Conservation (phyloP, 2,329 filamentous ascomycete genomes). For the Orbilia ellipsospora region DNA sequence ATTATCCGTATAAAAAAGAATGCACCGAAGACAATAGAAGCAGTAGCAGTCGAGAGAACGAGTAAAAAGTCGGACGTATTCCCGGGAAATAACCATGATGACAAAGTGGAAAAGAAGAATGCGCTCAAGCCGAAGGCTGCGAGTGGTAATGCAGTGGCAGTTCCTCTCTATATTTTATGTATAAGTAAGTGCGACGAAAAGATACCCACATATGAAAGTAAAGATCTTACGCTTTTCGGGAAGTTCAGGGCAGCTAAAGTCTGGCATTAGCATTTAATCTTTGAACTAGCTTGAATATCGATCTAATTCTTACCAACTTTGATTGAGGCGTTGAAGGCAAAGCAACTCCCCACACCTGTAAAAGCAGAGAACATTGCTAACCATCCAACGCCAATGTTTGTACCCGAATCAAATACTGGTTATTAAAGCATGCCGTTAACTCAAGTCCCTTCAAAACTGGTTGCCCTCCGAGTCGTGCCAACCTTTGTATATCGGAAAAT, state of each 20-base stretch:
- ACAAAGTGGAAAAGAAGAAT: slow-evolving; percentile 90
- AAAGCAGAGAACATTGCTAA: slow-evolving; percentile 86
- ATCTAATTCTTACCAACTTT: slow-evolving; percentile 71
- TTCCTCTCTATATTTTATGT: slow-evolving; percentile 74
- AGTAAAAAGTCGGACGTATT: slow-evolving; percentile 84
- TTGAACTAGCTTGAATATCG: not conserved
- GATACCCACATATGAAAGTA: slow-evolving; percentile 66
- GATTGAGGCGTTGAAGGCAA: slow-evolving; percentile 87
- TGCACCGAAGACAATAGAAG: slow-evolving; percentile 76
- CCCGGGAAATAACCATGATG: slow-evolving; percentile 80
- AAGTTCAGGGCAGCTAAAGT: slow-evolving; percentile 59
- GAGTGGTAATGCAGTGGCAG: slow-evolving; percentile 91
- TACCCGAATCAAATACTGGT: slow-evolving; percentile 39
- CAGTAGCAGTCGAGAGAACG: slow-evolving; percentile 82
- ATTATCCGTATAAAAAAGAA: slow-evolving; percentile 87
- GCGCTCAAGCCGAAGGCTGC: slow-evolving; percentile 94
- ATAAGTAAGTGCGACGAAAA: slow-evolving; percentile 79
- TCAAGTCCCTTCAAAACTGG: too few relatives aligned
- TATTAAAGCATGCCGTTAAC: not conserved
- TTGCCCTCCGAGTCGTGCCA: slow-evolving; percentile 68
- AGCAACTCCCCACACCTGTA: slow-evolving; percentile 87
- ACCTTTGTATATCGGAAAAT: slow-evolving; percentile 84
- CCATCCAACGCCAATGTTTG: slow-evolving; percentile 51
- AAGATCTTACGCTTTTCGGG: slow-evolving; percentile 63
- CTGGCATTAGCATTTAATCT: slow-evolving; percentile 25